A percentile compares a stretch with the other conserved stretches of the same genome.
Evolutionary conservation across 2,329 filamentous ascomycete species (phyloP).

Genomic region (Penicillium sp.): DNA sequence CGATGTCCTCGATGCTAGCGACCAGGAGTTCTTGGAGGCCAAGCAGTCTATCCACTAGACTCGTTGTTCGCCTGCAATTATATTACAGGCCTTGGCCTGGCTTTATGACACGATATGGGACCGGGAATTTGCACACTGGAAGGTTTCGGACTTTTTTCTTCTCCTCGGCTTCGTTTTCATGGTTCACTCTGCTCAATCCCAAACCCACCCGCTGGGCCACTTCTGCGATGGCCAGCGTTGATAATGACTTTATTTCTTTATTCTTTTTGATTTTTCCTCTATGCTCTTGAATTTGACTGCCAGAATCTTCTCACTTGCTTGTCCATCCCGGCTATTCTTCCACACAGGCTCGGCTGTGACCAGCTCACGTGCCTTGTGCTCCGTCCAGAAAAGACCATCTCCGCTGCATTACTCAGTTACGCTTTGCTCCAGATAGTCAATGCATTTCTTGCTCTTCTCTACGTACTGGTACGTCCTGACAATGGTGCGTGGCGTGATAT

Average conservation of each 20-base stretch:
- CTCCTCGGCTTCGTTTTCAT: constrained; percentile 1
- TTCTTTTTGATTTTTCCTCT: neutral
- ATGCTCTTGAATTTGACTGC: constrained; percentile 5
- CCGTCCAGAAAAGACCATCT: neutral
- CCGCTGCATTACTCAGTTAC: neutral
- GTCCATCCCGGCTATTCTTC: constrained; percentile 1
- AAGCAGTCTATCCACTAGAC: constrained; percentile 27
- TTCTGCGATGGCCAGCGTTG: constrained; percentile 21
- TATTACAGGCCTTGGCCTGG: neutral
- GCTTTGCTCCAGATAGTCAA: constrained; percentile 19
- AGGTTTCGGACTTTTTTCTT: constrained; percentile 7
- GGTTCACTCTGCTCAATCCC: constrained; percentile 1
- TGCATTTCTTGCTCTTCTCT: constrained; percentile 11
- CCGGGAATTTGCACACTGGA: constrained; percentile 23
- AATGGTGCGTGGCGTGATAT: too few relatives aligned
- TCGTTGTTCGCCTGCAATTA: neutral
- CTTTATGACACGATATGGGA: constrained; percentile 18
- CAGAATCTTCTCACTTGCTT: constrained; percentile 5
- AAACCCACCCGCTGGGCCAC: constrained; percentile 12
- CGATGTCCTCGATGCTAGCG: constrained; percentile 91
- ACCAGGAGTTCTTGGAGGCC: constrained; percentile 73
- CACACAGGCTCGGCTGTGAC: neutral
- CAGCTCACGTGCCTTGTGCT: neutral
- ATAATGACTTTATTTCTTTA: constrained; percentile 17
- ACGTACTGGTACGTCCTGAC: neutral